Evolutionary conservation across 192 early-diverging fungal genomes (phyloP).

Genomic region (Piromyces finnis): DNA sequence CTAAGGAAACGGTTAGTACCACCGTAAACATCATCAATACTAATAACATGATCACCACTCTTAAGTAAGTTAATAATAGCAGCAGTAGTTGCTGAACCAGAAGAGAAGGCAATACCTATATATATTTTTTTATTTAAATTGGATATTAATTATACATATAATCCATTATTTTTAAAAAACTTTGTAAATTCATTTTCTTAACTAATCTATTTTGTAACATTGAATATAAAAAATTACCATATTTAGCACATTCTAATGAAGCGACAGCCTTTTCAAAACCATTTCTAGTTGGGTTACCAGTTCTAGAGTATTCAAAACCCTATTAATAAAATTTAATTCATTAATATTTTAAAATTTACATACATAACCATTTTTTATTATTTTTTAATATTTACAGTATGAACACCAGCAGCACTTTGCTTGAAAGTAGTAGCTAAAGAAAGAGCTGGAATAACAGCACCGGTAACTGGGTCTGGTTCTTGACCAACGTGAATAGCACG

Average conservation of each 20-base stretch:
- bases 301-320: conserved; percentile 66
- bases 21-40: conserved; percentile 81
- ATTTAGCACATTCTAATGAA: conserved; percentile 73
- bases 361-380: too few relatives aligned
- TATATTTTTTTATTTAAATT: too few relatives aligned
- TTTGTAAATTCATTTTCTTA: too few relatives aligned
- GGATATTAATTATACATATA: too few relatives aligned
- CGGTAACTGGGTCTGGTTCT: conserved; percentile 63
- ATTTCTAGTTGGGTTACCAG: conserved; percentile 58
- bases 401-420: conserved; percentile 79
- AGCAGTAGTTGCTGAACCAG: conserved; percentile 71
- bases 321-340: too few relatives aligned
- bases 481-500: conserved; percentile 88
- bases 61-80: conserved; percentile 53
- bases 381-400: conserved; percentile 30
- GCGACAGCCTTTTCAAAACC: conserved; percentile 75
- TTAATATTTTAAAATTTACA: too few relatives aligned
- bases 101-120: conserved; percentile 39
- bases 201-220: too few relatives aligned
- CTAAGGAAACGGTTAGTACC: conserved; percentile 77
- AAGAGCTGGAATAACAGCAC: conserved; percentile 93
- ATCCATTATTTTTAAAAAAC: too few relatives aligned
- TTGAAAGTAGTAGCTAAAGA: conserved; percentile 93
- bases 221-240: too few relatives aligned
- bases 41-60: conserved; percentile 55